Evolutionary conservation across 805 yeast species (phyloP).

Genomic region (Kodamaea sagamina): DNA sequence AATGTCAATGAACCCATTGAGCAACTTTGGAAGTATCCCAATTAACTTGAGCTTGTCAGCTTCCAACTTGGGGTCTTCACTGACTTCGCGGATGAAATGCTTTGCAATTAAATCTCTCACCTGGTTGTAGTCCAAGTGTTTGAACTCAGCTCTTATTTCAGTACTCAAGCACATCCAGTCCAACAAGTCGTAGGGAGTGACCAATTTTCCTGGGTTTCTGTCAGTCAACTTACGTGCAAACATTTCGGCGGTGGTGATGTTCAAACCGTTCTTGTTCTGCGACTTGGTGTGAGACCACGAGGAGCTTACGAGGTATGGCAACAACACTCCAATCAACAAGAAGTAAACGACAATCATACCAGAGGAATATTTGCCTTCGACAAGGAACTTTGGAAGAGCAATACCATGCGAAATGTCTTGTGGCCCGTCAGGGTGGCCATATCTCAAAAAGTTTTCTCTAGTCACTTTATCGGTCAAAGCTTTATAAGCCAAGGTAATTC

Average conservation of each 20-base stretch:
- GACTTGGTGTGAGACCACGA: slow-evolving; percentile 91
- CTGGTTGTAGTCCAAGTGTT: slow-evolving; percentile 45
- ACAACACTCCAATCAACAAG: slow-evolving; percentile 67
- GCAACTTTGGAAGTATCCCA: slow-evolving; percentile 61
- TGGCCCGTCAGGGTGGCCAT: slow-evolving; percentile 98
- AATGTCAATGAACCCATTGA: slow-evolving; percentile 76
- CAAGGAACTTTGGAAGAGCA: slow-evolving; percentile 88
- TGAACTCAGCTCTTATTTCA: slow-evolving; percentile 56
- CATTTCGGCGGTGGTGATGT: slow-evolving; percentile 76
- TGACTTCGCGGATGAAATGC: slow-evolving; percentile 57
- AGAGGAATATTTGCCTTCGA: slow-evolving; percentile 77
- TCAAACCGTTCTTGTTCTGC: slow-evolving; percentile 80
- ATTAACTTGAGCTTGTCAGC: slow-evolving; percentile 56
- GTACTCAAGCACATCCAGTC: slow-evolving; percentile 63
- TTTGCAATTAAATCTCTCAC: slow-evolving; percentile 54
- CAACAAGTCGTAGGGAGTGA: slow-evolving; percentile 58
- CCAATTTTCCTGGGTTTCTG: slow-evolving; percentile 66
- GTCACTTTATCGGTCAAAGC: slow-evolving; percentile 89
- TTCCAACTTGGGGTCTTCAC: slow-evolving; percentile 25
- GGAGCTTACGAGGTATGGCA: slow-evolving; percentile 77
- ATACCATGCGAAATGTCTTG: slow-evolving; percentile 89
- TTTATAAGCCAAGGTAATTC: slow-evolving; percentile 88
- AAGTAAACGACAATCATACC: slow-evolving; percentile 65
- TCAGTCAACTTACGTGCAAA: slow-evolving; percentile 75
- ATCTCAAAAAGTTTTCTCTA: slow-evolving; percentile 76